Percentiles rank a stretch among this genome's conserved stretches.
Evolutionary conservation across 768 basidiomycete species (phyloP).

Genomic region (Boletales sp.): DNA sequence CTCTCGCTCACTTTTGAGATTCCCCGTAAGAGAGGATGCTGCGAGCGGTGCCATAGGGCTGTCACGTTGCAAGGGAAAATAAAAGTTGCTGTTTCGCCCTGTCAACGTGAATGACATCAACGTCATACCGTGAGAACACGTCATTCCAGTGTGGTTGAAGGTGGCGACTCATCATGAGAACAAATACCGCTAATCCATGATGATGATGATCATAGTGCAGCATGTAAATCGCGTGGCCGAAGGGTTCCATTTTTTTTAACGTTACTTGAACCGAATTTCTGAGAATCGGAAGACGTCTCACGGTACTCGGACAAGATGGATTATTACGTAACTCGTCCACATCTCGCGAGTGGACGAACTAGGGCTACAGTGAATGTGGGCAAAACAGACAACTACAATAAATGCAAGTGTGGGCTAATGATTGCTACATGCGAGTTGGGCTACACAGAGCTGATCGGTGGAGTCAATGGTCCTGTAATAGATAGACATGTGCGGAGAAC

Average conservation of each 20-base stretch:
- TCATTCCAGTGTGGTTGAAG: slow-evolving; percentile 9
- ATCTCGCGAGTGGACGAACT: slow-evolving; percentile 11
- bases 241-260: background rate
- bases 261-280: background rate
- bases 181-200: background rate
- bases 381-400: slow-evolving; percentile 18
- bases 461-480: slow-evolving; percentile 11
- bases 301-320: background rate
- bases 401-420: slow-evolving; percentile 7
- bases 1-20: slow-evolving; percentile 11
- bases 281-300: background rate
- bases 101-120: background rate
- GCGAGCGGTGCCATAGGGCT: background rate
- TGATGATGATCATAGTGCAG: background rate
- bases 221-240: background rate
- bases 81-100: background rate
- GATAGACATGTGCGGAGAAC: slow-evolving; percentile 12
- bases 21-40: background rate
- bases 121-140: background rate
- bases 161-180: background rate
- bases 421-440: slow-evolving; percentile 25
- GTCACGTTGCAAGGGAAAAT: background rate
- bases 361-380: slow-evolving; percentile 21
- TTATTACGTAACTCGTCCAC: background rate
- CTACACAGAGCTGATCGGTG: slow-evolving; percentile 21